phyloP scores from a whole-genome alignment of 257 asterid species.

The Salvia rosmarinus region DNA sequence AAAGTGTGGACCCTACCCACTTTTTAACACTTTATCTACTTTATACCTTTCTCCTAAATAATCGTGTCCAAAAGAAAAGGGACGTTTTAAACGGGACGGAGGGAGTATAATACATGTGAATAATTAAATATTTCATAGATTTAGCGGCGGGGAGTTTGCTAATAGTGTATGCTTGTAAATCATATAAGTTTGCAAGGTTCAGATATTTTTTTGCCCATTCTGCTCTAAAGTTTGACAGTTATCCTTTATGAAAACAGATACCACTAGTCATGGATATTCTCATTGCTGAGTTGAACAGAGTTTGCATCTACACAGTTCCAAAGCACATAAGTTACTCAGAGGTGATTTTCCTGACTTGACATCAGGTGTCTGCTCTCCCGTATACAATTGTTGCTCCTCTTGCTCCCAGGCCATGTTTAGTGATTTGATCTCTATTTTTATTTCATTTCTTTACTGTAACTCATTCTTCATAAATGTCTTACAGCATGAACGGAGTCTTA shows the following conservation, averaged over 20 bases:
- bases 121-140: constrained; percentile 4
- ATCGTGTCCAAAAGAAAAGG: too few species aligned
- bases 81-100: too few species aligned
- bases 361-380: background rate
- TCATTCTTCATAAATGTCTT: background rate
- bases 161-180: background rate
- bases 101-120: background rate
- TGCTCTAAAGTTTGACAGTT: constrained; percentile 5
- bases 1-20: too few species aligned
- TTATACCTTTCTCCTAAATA: too few species aligned
- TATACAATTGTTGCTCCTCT: background rate
- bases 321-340: constrained; percentile 68
- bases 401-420: background rate
- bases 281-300: constrained; percentile 78
- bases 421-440: constrained; percentile 14
- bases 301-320: constrained; percentile 86
- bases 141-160: background rate
- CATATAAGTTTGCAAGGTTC: background rate
- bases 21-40: too few species aligned
- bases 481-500: background rate
- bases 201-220: background rate
- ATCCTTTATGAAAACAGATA: constrained; percentile 49
- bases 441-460: constrained; percentile 3
- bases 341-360: constrained; percentile 49
- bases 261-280: constrained; percentile 78